Percentiles rank a stretch among this genome's conserved stretches.
Evolutionary conservation across 192 early-diverging fungal species (phyloP).

Genomic region (Gaertneriomyces semiglobifer): DNA sequence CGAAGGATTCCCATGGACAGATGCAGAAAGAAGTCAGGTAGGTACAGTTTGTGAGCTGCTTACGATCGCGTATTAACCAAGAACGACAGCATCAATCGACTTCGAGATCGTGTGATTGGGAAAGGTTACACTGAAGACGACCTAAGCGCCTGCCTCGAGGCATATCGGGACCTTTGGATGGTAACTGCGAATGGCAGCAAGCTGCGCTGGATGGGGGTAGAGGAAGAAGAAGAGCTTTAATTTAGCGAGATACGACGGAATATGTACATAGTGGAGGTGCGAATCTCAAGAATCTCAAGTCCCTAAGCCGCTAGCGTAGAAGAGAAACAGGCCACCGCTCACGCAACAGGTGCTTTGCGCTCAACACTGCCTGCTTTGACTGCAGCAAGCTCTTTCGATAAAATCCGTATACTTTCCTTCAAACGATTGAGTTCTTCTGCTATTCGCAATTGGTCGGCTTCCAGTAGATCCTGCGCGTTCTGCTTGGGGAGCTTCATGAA

Average conservation of each 20-base stretch:
- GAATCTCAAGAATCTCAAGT: too few species aligned
- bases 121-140: conserved; percentile 77
- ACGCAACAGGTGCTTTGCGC: too few species aligned
- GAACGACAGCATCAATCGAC: conserved; percentile 48
- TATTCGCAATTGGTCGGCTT: conserved; percentile 30
- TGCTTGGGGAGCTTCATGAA: conserved; percentile 33
- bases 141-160: conserved; percentile 66
- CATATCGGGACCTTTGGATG: conserved; percentile 72
- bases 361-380: too few species aligned
- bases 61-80: too few species aligned
- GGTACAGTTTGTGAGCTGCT: conserved; percentile 8
- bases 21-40: conserved; percentile 53
- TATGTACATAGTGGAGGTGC: too few species aligned
- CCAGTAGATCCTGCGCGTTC: conserved; percentile 20
- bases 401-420: conserved; percentile 22
- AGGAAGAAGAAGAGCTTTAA: neutral
- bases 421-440: conserved; percentile 32
- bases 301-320: too few species aligned
- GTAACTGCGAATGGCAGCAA: conserved; percentile 21
- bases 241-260: too few species aligned
- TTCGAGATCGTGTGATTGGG: conserved; percentile 67
- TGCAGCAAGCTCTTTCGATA: conserved; percentile 13
- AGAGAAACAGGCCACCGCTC: too few species aligned
- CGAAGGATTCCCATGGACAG: conserved; percentile 50
- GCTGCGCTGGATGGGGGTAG: conserved; percentile 19